Conservation (phyloP, 768 basidiomycete species). For the Clavaria fumosa region DNA sequence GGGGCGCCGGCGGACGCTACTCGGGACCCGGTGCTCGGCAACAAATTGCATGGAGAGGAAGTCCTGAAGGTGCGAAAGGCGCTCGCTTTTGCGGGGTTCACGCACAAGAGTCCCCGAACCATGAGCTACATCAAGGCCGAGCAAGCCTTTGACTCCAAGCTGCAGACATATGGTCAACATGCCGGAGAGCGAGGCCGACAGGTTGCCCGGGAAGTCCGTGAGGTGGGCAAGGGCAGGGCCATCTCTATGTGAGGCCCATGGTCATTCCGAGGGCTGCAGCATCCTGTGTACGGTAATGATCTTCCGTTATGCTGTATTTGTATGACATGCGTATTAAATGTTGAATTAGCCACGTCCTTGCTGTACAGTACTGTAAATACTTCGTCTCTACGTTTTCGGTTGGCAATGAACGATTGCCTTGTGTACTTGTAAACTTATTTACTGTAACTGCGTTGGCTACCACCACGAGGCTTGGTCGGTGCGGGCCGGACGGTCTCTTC, state of each 20-base stretch:
- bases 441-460: too few relatives aligned
- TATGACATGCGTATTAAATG: background rate
- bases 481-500: too few relatives aligned
- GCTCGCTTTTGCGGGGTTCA: constrained; percentile 82
- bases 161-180: constrained; percentile 33
- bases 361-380: too few relatives aligned
- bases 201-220: constrained; percentile 42
- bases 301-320: background rate
- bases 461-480: too few relatives aligned
- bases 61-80: constrained; percentile 86
- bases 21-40: constrained; percentile 74
- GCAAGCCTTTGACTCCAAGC: constrained; percentile 47
- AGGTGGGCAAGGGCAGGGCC: constrained; percentile 58
- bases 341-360: too few relatives aligned
- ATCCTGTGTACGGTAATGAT: too few relatives aligned
- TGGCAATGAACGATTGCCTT: too few relatives aligned
- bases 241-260: constrained; percentile 70
- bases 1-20: constrained; percentile 74
- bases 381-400: too few relatives aligned
- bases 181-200: constrained; percentile 48
- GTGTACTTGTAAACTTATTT: too few relatives aligned
- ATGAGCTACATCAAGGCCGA: constrained; percentile 66
- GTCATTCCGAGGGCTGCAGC: too few relatives aligned
- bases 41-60: constrained; percentile 73
- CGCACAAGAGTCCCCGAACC: constrained; percentile 74